A percentile compares a stretch with the other conserved stretches of the same genome.
Conservation (phyloP, 1,284 basidiomycete species). For the Apiotrichum laibachii region DNA sequence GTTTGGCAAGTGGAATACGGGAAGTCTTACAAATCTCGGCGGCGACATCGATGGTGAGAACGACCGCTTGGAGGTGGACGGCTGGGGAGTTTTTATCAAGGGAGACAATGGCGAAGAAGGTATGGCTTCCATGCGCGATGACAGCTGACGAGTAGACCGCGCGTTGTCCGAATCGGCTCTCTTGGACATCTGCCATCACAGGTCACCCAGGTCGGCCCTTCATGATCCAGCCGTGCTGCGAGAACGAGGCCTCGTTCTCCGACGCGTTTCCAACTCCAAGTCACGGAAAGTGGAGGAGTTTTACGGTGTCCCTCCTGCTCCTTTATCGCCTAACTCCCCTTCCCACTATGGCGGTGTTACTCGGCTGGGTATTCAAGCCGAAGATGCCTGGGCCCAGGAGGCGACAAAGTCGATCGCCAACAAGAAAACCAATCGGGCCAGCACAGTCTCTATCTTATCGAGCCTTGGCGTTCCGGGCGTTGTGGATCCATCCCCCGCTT, state of each 20-base stretch:
- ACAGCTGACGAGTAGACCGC: constrained; percentile 54
- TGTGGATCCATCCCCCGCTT: constrained; percentile 58
- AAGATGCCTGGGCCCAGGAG: constrained; percentile 12
- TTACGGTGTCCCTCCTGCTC: constrained; percentile 57
- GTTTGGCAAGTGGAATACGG: constrained; percentile 64
- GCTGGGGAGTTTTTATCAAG: constrained; percentile 76
- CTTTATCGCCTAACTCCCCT: constrained; percentile 54
- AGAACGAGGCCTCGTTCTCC: constrained; percentile 76
- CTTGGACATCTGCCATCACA: constrained; percentile 77
- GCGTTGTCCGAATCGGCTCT: constrained; percentile 81
- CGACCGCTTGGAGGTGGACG: constrained; percentile 69
- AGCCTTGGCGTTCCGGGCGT: constrained; percentile 78
- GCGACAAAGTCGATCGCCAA: constrained; percentile 10
- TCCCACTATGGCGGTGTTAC: constrained; percentile 44
- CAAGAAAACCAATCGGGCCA: constrained; percentile 83
- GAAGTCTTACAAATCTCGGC: constrained; percentile 30
- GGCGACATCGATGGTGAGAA: constrained; percentile 55
- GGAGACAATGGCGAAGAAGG: constrained; percentile 60
- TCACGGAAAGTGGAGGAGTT: constrained; percentile 55
- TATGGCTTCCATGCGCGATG: constrained; percentile 42
- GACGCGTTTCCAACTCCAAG: constrained; percentile 55
- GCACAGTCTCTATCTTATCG: constrained; percentile 88
- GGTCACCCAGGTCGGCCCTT: constrained; percentile 56
- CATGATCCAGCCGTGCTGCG: constrained; percentile 50
- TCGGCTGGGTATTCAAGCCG: constrained; percentile 28